Percentiles rank a stretch among this genome's conserved stretches.
phyloP scores from a whole-genome alignment of 768 basidiomycete species.

The Lactarius quietus region DNA sequence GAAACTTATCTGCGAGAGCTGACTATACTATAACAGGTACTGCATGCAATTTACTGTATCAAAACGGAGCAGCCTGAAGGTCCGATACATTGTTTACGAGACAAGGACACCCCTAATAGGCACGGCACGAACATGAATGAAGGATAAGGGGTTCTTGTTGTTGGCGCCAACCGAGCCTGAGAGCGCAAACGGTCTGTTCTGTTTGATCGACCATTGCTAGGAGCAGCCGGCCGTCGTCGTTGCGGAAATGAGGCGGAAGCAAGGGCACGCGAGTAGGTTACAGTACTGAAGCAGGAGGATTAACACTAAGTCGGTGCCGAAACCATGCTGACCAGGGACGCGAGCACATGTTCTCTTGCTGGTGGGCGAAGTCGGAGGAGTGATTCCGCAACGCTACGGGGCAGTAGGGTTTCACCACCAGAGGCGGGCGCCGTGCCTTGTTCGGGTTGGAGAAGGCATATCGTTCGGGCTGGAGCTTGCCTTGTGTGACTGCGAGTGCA shows the following conservation, averaged over 20 bases:
- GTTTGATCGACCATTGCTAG: background rate
- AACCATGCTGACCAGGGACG: background rate
- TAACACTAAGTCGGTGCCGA: background rate
- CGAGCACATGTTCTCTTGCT: background rate
- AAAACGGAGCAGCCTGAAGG: background rate
- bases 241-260: background rate
- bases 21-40: constrained; percentile 11
- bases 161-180: background rate
- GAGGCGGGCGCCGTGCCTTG: background rate
- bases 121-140: background rate
- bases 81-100: background rate
- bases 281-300: background rate
- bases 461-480: constrained; percentile 9
- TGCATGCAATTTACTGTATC: background rate
- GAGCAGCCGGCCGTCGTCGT: background rate
- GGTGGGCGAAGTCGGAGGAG: background rate
- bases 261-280: background rate
- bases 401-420: background rate
- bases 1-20: background rate
- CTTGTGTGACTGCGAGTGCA: background rate
- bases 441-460: background rate
- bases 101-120: background rate
- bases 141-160: background rate
- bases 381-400: background rate
- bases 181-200: background rate